Evolutionary conservation across 2,329 filamentous ascomycete species (phyloP), one percentile per base, ranked within the genome.

Genomic region (Trichophyton schoenleinii): DNA sequence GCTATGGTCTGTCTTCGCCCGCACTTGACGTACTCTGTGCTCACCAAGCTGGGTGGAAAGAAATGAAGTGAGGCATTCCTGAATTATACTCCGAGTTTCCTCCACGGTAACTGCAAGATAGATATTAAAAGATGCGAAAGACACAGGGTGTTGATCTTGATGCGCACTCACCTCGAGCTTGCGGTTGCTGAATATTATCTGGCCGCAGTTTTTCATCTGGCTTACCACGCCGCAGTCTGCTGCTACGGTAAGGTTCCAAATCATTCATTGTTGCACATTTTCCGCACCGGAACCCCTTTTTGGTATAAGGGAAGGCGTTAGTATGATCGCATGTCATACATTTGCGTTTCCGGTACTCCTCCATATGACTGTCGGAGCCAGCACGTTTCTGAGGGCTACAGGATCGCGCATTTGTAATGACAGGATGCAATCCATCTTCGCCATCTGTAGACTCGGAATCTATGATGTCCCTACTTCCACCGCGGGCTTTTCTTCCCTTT

Each of bases 241-340:
- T 48, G 34, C 44, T 70, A 20, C 62, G 65, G 36, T 69, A 69
- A 48, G 80, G 79, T 63, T 81, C 79, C 59, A 95, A 73, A 70
- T 95, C 90, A 70, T 95, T 95, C 70, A 96, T 85, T 18, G 88
- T 94, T 68, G 88, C 77, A 72, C 91, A 96, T 60, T 89, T 87
- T 48, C 88, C 87, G 72, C 91, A 96, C 67, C 89, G 83, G 73
- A 94, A 95, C 42, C 87, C 82, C 41, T 82, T 82, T 64, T 91
- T 75, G 60, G 86, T 83, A 64, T 81, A 83, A 1, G 89, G 89
- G 86, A 90, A 95, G 61, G 87, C 82, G 65, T 95, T 86, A 61
- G 85, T 83, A 60, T 87, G 87, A 68, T 87, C 88, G 72, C 91
- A 96, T 38, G 90, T 91, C 83, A 92, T 91, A 71, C 91, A 96